phyloP scores from a whole-genome alignment of 23 red algal genomes.

The Chondrus crispus region DNA sequence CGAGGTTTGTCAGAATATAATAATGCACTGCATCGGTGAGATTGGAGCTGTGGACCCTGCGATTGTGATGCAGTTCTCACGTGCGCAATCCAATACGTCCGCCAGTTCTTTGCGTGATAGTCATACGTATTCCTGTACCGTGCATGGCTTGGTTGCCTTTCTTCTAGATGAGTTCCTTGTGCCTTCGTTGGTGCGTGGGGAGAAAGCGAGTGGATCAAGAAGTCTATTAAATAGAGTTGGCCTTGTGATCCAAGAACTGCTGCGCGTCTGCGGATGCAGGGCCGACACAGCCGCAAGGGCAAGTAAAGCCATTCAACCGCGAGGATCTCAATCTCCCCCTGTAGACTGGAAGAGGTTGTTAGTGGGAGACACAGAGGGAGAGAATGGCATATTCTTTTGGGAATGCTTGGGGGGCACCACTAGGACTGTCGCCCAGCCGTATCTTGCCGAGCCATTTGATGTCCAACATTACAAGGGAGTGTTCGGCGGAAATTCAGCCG shows the following conservation, averaged over 20 bases:
- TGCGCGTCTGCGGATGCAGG: constrained; percentile 72
- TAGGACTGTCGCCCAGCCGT: constrained; percentile 38
- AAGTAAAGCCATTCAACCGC: not conserved
- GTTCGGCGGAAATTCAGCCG: constrained; percentile 35
- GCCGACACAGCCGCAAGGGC: constrained; percentile 18
- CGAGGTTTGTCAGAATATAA: constrained; percentile 29
- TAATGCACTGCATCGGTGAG: constrained; percentile 67
- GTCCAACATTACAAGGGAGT: constrained; percentile 30
- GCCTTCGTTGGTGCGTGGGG: constrained; percentile 57
- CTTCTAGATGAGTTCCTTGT: constrained; percentile 80
- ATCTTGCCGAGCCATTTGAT: constrained; percentile 57
- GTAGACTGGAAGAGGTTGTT: constrained; percentile 22
- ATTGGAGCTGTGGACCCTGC: constrained; percentile 81
- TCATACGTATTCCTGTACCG: not conserved
- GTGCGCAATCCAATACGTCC: not conserved
- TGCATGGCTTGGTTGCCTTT: constrained; percentile 40
- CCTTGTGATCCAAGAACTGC: constrained; percentile 85
- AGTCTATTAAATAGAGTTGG: constrained; percentile 70
- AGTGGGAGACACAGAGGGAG: not conserved
- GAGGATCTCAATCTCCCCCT: not conserved
- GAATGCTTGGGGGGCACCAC: constrained; percentile 38
- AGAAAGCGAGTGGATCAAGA: not conserved
- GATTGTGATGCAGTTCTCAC: not conserved
- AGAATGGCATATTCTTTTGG: constrained; percentile 44
- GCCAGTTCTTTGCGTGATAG: not conserved